phyloP scores from a whole-genome alignment of 2,329 filamentous ascomycete species.

The Pyricularia sp. region DNA sequence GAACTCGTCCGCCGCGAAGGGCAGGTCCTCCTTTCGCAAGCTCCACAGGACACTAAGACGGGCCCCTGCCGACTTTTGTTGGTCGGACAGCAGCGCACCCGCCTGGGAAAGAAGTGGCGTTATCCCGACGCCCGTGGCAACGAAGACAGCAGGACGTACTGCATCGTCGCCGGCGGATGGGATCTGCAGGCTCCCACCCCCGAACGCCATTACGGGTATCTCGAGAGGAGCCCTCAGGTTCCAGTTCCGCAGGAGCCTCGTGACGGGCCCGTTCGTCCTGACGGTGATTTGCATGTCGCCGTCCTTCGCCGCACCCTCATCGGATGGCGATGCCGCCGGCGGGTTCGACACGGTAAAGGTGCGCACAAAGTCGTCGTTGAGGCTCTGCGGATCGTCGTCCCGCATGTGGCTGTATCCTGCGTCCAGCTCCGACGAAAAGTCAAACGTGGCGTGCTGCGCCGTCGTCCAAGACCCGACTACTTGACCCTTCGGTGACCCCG shows the following conservation, averaged over 20 bases:
- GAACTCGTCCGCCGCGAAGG: conserved; percentile 52
- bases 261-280: conserved; percentile 52
- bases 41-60: conserved; percentile 59
- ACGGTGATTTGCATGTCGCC: conserved; percentile 71
- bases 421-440: conserved; percentile 61
- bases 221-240: conserved; percentile 46
- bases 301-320: conserved; percentile 6
- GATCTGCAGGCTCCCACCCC: conserved; percentile 36
- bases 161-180: conserved; percentile 17
- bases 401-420: conserved; percentile 76
- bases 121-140: conserved; percentile 75
- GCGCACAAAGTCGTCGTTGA: conserved; percentile 78
- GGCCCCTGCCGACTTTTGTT: conserved; percentile 9
- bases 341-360: conserved; percentile 73
- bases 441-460: conserved; percentile 71
- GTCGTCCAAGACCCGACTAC: conserved; percentile 39
- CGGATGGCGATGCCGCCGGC: conserved; percentile 26
- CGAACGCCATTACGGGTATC: conserved; percentile 63
- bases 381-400: conserved; percentile 65
- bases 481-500: conserved; percentile 14
- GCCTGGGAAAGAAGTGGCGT: conserved; percentile 70
- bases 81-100: conserved; percentile 28
- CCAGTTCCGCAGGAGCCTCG: conserved; percentile 52
- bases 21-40: conserved; percentile 49
- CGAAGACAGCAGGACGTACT: conserved; percentile 39